These are phyloP conservation scores for Aspergillus olivimuriae DNA, from an alignment of 495 filamentous ascomycete genomes.

Conservation along the genomic window DNA sequence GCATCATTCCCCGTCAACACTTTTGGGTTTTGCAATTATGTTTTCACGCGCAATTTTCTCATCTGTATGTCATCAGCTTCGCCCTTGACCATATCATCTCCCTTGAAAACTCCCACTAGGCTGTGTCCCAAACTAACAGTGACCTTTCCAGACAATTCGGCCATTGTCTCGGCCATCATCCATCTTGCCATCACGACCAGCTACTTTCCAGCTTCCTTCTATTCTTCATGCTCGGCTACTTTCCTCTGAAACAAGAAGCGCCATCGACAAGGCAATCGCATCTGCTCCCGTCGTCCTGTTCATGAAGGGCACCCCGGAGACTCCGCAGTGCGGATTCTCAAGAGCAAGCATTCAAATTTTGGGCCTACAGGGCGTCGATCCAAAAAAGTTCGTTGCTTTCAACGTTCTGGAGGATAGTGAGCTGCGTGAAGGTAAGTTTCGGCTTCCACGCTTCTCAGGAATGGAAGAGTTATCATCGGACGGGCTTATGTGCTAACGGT, in stretches of 20 bases:
- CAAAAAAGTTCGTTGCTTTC: conserved; percentile 92
- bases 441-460: neutral
- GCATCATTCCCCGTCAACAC: no score
- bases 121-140: neutral
- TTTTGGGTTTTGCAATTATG: no score
- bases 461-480: no score
- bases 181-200: conserved; percentile 19
- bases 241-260: conserved; percentile 65
- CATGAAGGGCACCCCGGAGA: conserved; percentile 98
- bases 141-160: conserved; percentile 29
- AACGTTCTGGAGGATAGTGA: conserved; percentile 92
- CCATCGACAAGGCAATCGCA: conserved; percentile 80
- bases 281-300: conserved; percentile 91
- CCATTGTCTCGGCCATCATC: conserved; percentile 26
- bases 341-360: conserved; percentile 92
- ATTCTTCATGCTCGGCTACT: conserved; percentile 53
- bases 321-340: conserved; percentile 97
- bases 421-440: conserved; percentile 66
- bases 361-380: conserved; percentile 90
- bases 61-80: no score
- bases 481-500: conserved; percentile 5
- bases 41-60: no score
- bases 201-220: conserved; percentile 26
- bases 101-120: no score
- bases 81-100: no score